A percentile compares a stretch with the other conserved stretches of the same genome.
These are phyloP conservation scores for Thraustochytrium sp. DNA, from an alignment of 352 stramenopile genomes.

Conservation along the genomic window DNA sequence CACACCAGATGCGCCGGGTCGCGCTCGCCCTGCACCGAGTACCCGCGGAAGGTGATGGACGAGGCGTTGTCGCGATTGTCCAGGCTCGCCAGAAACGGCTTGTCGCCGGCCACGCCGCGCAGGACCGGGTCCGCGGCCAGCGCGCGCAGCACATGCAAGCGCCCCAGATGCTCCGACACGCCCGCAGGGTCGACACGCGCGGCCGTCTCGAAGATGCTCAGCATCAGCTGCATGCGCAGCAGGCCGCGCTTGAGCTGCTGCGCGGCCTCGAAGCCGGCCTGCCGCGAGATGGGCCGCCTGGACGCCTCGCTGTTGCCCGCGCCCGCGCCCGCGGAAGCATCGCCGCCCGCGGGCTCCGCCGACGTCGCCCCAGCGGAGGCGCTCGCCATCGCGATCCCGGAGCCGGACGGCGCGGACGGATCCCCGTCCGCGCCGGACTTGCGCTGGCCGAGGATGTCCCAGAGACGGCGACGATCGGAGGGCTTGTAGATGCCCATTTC, in stretches of 20 bases:
- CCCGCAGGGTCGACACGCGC: not conserved
- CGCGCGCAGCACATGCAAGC: not conserved
- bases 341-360: not conserved
- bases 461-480: conserved; percentile 1
- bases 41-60: conserved; percentile 13
- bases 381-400: not conserved
- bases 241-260: not conserved
- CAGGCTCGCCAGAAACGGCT: not conserved
- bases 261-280: not conserved
- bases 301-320: not conserved
- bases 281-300: not conserved
- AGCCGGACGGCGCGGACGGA: not conserved
- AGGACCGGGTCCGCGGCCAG: not conserved
- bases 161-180: not conserved
- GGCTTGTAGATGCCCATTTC: conserved; percentile 41
- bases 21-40: conserved; percentile 24
- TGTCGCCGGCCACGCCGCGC: conserved; percentile 22
- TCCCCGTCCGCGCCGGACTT: not conserved
- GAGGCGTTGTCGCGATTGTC: conserved; percentile 7
- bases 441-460: conserved; percentile 1
- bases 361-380: not conserved
- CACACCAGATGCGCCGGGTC: conserved; percentile 16
- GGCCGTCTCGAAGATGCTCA: not conserved
- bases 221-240: conserved; percentile 1
- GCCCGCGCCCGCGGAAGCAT: not conserved